A percentile compares a stretch with the other conserved stretches of the same genome.
These are phyloP conservation scores for Cercospora sp. DNA, from an alignment of 2,329 filamentous ascomycete genomes.

Conservation along the genomic window DNA sequence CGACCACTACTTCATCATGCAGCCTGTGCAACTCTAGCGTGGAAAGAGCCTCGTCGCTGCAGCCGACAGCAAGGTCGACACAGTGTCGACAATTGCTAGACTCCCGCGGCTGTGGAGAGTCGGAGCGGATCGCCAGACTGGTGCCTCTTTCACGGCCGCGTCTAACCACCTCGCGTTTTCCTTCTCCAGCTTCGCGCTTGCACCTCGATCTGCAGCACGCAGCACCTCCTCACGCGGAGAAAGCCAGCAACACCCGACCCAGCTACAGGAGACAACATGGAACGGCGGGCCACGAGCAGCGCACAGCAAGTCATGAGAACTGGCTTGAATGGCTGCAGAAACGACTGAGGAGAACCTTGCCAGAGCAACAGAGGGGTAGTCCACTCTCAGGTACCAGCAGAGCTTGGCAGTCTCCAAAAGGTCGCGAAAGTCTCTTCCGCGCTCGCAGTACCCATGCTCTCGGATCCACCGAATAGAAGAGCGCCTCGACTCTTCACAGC, in stretches of 20 bases:
- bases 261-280: neutral
- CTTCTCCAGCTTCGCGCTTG: neutral
- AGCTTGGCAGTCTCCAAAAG: neutral
- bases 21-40: neutral
- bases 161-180: neutral
- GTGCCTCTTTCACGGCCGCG: neutral
- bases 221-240: constrained; percentile 8
- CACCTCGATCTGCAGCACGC: constrained; percentile 4
- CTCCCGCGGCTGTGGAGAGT: no score
- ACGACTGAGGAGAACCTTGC: constrained; percentile 15
- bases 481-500: neutral
- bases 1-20: constrained; percentile 8
- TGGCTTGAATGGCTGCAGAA: neutral
- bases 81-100: neutral
- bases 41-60: neutral
- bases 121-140: neutral
- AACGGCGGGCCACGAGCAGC: neutral
- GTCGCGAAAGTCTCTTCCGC: neutral
- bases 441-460: neutral
- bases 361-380: constrained; percentile 13
- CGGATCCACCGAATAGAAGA: neutral
- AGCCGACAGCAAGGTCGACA: neutral
- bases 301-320: neutral
- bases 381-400: neutral
- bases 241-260: neutral